Evolutionary conservation across 2,329 filamentous ascomycete genomes (phyloP), one percentile per base, ranked within the genome.

Genomic region (Talaromyces sp.): DNA sequence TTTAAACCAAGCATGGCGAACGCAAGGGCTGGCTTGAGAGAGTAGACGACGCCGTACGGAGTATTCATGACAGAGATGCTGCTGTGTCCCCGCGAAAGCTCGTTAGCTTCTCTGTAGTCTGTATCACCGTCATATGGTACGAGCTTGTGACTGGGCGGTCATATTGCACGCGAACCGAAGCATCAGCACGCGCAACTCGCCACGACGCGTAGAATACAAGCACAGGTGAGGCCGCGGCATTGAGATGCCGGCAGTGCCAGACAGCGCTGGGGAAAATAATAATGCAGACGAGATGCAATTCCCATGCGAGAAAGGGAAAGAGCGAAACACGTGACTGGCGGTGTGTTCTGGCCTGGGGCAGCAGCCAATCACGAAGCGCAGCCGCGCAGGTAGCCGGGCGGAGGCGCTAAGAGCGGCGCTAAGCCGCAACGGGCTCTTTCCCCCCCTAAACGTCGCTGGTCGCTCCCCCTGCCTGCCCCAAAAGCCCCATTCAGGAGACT

Each of bases 401-500:
- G 22, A 33, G 60, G 30, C 51, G 58, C 51, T 55, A 62, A 55
- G 25, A 15, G 42, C 15, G 30, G 15, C 49, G 39, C 32, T 54
- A 47, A 28, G 1, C 22, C 27, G 10, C 25, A 30, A 30, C 17
- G 10, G 53, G 33, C 55, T n/a, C n/a, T 55, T 60, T 60, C 60
- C 58, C 60, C 62, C 68, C 63, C 64, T 67, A 63, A 62, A 61
- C 57, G 47, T 58, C 54, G 28, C 47, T 53, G 55, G 44, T 33
- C 60, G 39, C 44, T 44, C 39, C 58, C 42, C 55, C 55, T 58
- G 47, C 49, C 51, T 55, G 39, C 39, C 55, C 54, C 54, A 56
- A 56, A 55, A 56, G 55, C 62, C 61, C 61, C 49, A 57, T 62
- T 66, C 62, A 64, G 61, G 62, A 61, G 62, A 65, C 57, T 63